Base-by-base conservation (phyloP, 1,139 yeast genomes). In the Sugiyamaella xylanicola region DNA sequence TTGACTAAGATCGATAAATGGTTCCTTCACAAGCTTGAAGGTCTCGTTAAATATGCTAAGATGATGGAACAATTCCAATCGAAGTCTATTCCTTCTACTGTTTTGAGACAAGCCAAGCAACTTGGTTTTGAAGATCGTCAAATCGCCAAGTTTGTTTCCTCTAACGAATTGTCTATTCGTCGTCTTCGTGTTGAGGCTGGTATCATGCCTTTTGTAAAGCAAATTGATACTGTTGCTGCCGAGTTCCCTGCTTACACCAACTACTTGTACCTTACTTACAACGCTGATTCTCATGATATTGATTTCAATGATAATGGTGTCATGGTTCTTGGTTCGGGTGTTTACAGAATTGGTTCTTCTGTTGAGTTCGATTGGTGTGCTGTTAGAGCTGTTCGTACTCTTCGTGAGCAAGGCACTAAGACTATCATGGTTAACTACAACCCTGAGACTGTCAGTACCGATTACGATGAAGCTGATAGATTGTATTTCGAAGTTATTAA, bases 291-390 rank as follows among this genome's bases (percentile, higher is more conserved):
- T 55, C 88, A 88, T 61, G 99, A 93, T 74, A 85, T 93, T 61
- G 71, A 79, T 32, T 93, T 93, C 68, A 84, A 88, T 61, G 96
- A 89, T 64, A 86, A 87, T 62, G 96, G 96, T 72, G 86, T 86
- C 48, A 87, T 90, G 85, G 97, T 89, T 43, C 79, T 89, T 61
- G 96, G 96, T 62, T 88, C 96, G 7, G 97, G 97, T 78, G 97
- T 90, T 44, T 89, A 89, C 80, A 84, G 97, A 76, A 89, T 89
- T 70, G 97, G 97, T 66, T 89, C 96, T 15, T 89, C 96, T 29
- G 97, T 89, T 56, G 97, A 89, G 74, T 89, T 89, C 72, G 97
- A 89, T 73, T 89, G 96, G 96, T 89, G 97, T 81, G 96, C 96
- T 48, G 97, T 89, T 56, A 81, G 95, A 62, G 95, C 99, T 54